A percentile compares a stretch with the other conserved stretches of the same genome.
These are phyloP conservation scores for Aquilaria yunnanensis DNA, from an alignment of 345 rosid genomes.

Conservation along the genomic window DNA sequence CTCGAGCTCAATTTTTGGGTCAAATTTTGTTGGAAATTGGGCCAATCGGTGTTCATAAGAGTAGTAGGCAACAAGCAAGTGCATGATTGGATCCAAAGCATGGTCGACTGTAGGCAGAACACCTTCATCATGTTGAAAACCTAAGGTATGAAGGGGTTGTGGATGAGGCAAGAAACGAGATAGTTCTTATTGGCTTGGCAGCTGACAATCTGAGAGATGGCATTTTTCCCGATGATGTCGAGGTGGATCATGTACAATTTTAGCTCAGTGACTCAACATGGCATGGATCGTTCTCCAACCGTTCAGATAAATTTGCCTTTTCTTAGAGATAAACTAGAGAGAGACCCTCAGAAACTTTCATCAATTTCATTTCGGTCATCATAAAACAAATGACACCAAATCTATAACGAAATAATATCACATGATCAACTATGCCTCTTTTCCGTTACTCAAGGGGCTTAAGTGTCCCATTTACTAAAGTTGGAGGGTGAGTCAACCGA, in stretches of 20 bases:
- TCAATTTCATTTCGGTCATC: no score
- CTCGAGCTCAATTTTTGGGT: slow-evolving; percentile 31
- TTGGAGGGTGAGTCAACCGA: no score
- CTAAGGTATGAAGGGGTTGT: slow-evolving; percentile 50
- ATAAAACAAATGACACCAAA: no score
- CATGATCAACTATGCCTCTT: no score
- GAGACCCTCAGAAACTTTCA: no score
- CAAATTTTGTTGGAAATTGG: slow-evolving; percentile 22
- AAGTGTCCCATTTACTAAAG: no score
- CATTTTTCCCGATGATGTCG: slow-evolving; percentile 25
- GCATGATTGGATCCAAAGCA: slow-evolving; percentile 56
- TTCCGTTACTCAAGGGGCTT: no score
- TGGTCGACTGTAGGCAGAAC: slow-evolving; percentile 32
- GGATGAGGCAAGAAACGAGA: slow-evolving; percentile 29
- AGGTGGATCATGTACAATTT: slow-evolving; percentile 32
- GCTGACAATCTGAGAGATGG: slow-evolving; percentile 29
- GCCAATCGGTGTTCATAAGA: slow-evolving; percentile 28
- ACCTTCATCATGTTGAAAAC: slow-evolving; percentile 25
- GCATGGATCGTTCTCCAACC: slow-evolving; percentile 32
- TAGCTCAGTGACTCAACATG: slow-evolving; percentile 8
- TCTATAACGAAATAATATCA: no score
- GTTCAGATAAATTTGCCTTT: neutral
- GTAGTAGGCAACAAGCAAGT: slow-evolving; percentile 35
- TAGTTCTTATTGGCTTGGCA: slow-evolving; percentile 18
- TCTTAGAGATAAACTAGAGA: no score